Percentiles rank a stretch among this genome's conserved stretches.
Evolutionary conservation across 305 asterid genomes (phyloP).

Genomic region (Fraxinus baroniana): DNA sequence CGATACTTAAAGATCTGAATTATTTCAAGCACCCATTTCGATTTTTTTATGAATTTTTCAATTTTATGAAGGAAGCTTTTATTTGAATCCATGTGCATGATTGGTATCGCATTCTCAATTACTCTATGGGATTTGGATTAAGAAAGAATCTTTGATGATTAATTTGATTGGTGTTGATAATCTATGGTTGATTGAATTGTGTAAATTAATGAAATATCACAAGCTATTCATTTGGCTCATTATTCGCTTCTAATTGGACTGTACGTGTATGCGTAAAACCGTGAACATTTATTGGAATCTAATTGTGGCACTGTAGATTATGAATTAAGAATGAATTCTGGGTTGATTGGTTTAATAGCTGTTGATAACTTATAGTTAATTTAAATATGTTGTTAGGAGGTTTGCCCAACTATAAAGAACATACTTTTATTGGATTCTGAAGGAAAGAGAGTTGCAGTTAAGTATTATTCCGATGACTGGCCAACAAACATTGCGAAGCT

Average conservation of each 20-base stretch:
- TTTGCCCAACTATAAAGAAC: conserved; percentile 81
- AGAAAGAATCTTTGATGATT: background rate
- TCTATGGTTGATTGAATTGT: background rate
- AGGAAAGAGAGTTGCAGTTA: conserved; percentile 87
- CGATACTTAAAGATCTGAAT: conserved; percentile 21
- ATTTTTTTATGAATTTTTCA: background rate
- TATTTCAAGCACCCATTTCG: background rate
- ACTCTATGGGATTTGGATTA: background rate
- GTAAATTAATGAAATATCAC: background rate
- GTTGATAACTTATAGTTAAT: background rate
- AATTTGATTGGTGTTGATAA: background rate
- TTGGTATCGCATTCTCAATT: background rate
- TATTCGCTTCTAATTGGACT: background rate
- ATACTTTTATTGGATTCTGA: conserved; percentile 86
- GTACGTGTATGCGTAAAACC: background rate
- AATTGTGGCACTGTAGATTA: background rate
- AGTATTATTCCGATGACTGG: conserved; percentile 89
- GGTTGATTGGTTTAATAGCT: background rate
- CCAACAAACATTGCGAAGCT: conserved; percentile 69
- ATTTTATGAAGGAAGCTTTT: background rate
- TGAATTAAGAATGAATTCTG: background rate
- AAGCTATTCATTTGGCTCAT: conserved; percentile 6
- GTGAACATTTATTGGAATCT: background rate
- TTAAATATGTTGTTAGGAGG: conserved; percentile 51
- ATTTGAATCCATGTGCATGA: background rate